These are phyloP conservation scores for Spirogloea muscicola DNA, from an alignment of 139 green algal species.

Conservation along the genomic window DNA sequence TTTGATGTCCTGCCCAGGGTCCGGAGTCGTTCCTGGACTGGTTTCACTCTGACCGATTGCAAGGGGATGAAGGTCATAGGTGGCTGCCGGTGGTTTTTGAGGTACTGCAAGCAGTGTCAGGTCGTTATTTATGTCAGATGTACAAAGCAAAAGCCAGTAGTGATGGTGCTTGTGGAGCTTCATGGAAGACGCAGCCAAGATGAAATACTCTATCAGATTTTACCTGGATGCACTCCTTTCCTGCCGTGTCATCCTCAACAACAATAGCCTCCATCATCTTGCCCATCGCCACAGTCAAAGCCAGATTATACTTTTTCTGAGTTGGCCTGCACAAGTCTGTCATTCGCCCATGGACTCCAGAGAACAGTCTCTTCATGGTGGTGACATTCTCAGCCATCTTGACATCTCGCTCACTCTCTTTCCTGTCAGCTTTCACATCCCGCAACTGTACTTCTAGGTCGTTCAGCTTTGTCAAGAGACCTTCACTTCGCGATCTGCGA, in stretches of 20 bases:
- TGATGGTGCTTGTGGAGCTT: too few relatives aligned
- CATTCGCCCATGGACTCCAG: conserved; percentile 78
- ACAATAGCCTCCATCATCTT: conserved; percentile 85
- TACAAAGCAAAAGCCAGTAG: too few relatives aligned
- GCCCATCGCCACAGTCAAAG: conserved; percentile 78
- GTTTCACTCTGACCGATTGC: conserved; percentile 55
- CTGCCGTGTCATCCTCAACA: conserved; percentile 70
- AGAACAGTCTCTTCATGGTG: conserved; percentile 66
- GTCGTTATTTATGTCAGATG: too few relatives aligned
- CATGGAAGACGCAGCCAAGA: too few relatives aligned
- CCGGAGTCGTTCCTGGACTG: conserved; percentile 75
- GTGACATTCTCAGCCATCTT: conserved; percentile 60
- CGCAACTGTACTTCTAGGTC: conserved; percentile 64
- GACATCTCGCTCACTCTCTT: conserved; percentile 64
- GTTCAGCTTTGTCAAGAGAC: conserved; percentile 55
- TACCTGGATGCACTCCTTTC: conserved; percentile 69
- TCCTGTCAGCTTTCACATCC: conserved; percentile 64
- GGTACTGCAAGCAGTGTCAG: conserved; percentile 47
- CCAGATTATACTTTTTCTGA: conserved; percentile 77
- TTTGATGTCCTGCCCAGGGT: conserved; percentile 66
- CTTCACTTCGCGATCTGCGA: conserved; percentile 37
- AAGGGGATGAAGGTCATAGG: conserved; percentile 88
- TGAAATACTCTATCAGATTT: too few relatives aligned
- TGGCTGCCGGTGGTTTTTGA: conserved; percentile 65
- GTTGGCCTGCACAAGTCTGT: conserved; percentile 71